Percentiles rank a stretch among this genome's conserved stretches.
Evolutionary conservation across 768 basidiomycete genomes (phyloP).

Genomic region (Mycena polygramma): DNA sequence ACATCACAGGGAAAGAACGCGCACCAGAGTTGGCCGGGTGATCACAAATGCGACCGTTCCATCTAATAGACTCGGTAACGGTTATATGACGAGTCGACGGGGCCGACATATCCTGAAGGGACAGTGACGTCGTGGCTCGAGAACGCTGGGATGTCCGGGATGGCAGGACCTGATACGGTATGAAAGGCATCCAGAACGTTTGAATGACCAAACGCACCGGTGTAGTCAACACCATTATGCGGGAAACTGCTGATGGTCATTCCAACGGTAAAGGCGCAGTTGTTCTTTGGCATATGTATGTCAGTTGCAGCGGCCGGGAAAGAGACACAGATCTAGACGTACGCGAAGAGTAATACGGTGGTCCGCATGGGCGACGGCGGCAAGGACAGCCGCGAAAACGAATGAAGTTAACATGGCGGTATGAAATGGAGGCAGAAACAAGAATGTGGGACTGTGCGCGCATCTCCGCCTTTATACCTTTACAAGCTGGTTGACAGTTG

Average conservation of each 20-base stretch:
- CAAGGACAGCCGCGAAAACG: background rate
- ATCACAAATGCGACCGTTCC: constrained; percentile 29
- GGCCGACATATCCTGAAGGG: background rate
- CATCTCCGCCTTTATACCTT: too few species aligned
- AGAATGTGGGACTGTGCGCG: too few species aligned
- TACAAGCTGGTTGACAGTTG: too few species aligned
- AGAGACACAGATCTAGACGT: background rate
- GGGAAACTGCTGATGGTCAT: constrained; percentile 26
- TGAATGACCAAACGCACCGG: background rate
- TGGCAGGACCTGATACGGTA: constrained; percentile 3
- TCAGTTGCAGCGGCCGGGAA: background rate
- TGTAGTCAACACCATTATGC: constrained; percentile 14
- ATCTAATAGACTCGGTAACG: background rate
- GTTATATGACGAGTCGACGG: background rate
- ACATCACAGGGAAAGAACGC: too few species aligned
- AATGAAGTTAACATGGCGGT: background rate
- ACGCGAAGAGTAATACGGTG: constrained; percentile 2
- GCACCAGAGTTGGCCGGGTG: constrained; percentile 27
- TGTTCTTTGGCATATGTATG: constrained; percentile 1
- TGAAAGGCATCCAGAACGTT: background rate
- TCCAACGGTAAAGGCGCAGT: constrained; percentile 25
- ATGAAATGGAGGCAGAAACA: background rate
- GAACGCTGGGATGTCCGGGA: constrained; percentile 11
- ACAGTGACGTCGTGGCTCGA: constrained; percentile 3
- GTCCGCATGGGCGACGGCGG: background rate